Evolutionary conservation across 192 early-diverging fungal genomes (phyloP), one percentile per base, ranked within the genome.

Genomic region (Cladochytrium replicatum): DNA sequence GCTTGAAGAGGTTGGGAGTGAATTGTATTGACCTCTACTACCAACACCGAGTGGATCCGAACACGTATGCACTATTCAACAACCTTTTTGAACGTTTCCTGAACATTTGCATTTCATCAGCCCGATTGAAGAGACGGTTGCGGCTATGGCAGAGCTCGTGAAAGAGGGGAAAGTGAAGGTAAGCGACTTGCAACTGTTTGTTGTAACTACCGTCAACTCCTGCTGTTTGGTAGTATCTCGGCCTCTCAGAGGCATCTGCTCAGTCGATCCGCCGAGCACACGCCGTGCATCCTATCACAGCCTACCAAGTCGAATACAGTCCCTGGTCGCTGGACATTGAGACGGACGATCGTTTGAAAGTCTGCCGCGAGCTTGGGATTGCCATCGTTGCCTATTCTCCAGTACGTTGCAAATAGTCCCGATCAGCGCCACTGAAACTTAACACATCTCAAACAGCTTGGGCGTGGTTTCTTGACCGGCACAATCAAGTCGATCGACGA

Each of bases 251-350:
- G 40, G 74, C 68, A 49, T 60, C 61, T 24, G 75, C 80, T 4
- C 71, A 68, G 1, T 68, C 75, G 1, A 59, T 86, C 13, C 62
- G 84, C 4, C 61, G 79, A 21, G 80, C 81, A 15, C 67, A 82
- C 63, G 69, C 63, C 27, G 61, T 86, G 1, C 82, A 85, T 52
- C 83, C 83, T 9, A 82, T 85, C 47, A 52, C 73, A n/a, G 77
- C 79, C 17, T 55, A 59, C 17, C 61, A 72, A 37, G 41, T 66
- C 25, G 58, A 61, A 38, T 39, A n/a, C 47, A 54, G 70, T 32
- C 68, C 81, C 2, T 74, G 84, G 67, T 65, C 75, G 4, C 62
- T 67, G 5, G 64, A 77, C 32, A 78, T 83, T 15, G 80, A 85
- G 60, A 73, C 58, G 2, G 71, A 82, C 38, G 84, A 79, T 0